Percentiles rank a stretch among this genome's conserved stretches.
phyloP scores from a whole-genome alignment of 2,329 filamentous ascomycete species.

The Phialemonium atrogriseum region DNA sequence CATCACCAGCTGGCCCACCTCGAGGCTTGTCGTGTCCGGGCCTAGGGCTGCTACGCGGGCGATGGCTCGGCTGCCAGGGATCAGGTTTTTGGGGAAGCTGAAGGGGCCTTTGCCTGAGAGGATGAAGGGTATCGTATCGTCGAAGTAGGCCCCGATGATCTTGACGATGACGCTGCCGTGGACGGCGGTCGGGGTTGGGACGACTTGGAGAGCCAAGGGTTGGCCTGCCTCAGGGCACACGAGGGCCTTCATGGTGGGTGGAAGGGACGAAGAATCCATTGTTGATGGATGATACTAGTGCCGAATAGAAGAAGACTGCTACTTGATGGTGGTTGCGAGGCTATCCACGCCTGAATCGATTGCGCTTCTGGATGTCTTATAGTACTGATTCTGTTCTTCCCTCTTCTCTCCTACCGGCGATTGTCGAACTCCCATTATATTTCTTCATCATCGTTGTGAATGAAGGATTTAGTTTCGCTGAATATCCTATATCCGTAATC shows the following conservation, averaged over 20 bases:
- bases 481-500: too few species aligned
- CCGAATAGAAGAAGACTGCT: too few species aligned
- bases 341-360: too few species aligned
- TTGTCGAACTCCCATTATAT: too few species aligned
- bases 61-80: constrained; percentile 20
- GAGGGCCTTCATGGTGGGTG: constrained; percentile 12
- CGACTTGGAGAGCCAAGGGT: constrained; percentile 8
- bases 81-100: constrained; percentile 19
- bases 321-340: not conserved
- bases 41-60: constrained; percentile 23
- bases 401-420: too few species aligned
- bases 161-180: constrained; percentile 12
- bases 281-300: not conserved
- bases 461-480: too few species aligned
- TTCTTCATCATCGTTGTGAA: too few species aligned
- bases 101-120: constrained; percentile 7
- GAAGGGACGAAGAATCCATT: constrained; percentile 4
- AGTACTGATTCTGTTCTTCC: too few species aligned
- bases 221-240: constrained; percentile 5
- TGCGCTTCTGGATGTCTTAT: too few species aligned
- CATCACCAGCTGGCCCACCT: constrained; percentile 23
- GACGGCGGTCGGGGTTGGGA: constrained; percentile 8
- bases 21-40: constrained; percentile 21
- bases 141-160: constrained; percentile 5
- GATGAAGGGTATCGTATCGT: constrained; percentile 1